Base-by-base conservation (phyloP, 225 moss, liverwort and hornwort genomes). In the Marchantia polymorpha region DNA sequence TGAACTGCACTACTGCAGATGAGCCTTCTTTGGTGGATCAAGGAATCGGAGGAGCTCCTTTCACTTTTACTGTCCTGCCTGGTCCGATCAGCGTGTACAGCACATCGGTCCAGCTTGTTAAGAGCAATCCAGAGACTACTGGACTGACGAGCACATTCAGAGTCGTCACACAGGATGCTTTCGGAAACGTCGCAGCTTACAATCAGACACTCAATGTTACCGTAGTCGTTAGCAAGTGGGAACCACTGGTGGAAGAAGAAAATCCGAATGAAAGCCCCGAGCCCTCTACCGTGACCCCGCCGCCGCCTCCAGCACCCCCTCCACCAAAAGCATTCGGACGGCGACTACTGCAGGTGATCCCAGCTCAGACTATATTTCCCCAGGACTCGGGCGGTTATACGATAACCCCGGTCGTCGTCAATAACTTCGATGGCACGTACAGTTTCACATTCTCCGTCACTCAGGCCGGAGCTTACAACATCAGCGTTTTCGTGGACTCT, bases 181-280 rank as follows among this genome's bases (percentile, higher is more conserved):
- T n/a, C 31, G 88, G 90, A 55, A 90, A 90, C 58, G 39, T 82
- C 6, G 84, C 90, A 12, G 86, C 86, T 80, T 90, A 88, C 52
- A 88, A 86, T 17, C 88, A 90, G 75, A 88, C 90, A n/a, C 86
- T 90, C 10, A 87, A 88, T 60, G 78, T 90, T 51, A 80, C 86
- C 17, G n/a, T 69, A 3, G 0, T 54, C 23, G 25, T 88, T 16
- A 61, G 79, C 25, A 60, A 61, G 71, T 8, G 70, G 29, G 77
- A 77, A 65, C 77, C 77, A 39, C 77, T 65, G 13, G 22, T 47
- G 0, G 19, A 9, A 61, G 77, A 12, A 68, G 74, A 25, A 3
- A 52, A 30, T 81, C 29, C 4, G 67, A 55, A 53, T 13, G 81
- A 10, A 23, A 64, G 61, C 22, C 56, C 79, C 7, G 60, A 70